Base-by-base conservation (phyloP, 495 filamentous ascomycete genomes). In the Cercophora newfieldiana region DNA sequence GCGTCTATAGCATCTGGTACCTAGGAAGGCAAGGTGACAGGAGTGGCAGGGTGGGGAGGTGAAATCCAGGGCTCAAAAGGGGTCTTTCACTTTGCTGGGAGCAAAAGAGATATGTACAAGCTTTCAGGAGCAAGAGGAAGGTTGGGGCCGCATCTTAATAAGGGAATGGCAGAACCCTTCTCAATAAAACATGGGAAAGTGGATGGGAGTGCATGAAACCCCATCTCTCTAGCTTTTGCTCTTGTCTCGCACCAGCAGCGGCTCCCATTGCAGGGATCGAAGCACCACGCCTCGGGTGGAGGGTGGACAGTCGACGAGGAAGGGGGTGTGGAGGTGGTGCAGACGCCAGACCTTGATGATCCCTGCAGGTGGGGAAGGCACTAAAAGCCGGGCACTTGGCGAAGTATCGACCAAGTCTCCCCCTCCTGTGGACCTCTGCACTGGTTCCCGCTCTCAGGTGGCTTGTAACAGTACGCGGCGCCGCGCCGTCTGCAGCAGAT, bases 161-260 rank as follows among this genome's bases (percentile, higher is more conserved):
- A 63, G 59, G 66, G 62, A 68, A 57, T 59, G 53, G 37, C 37
- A 22, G 64, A 60, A 60, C 61, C 61, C 64, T 63, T 65, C 64
- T 54, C 61, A 51, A 49, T 28, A 59, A 25, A 65, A 70, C 68
- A 72, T 72, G 72, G 68, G 70, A 72, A 72, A 71, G 62, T 72
- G 65, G 60, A 68, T 69, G 66, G 69, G 72, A 68, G 63, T 64
- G 69, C 64, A 66, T 63, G 66, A 74, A 74, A 71, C 72, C 69
- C 72, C 71, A 73, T 73, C 63, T 33, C 64, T 59, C 63, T 26
- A 65, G 33, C 65, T 55, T 61, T 47, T 47, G 48, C 53, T 37
- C 37, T 33, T 44, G 47, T 37, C 47, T 26, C 49, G 16, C 55
- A 56, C 57, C 64, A 29, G 30, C 44, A 50, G 26, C 37, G 49